These are phyloP conservation scores for Domatiomyces globalis DNA, from an alignment of 2,329 filamentous ascomycete species.

Conservation along the genomic window DNA sequence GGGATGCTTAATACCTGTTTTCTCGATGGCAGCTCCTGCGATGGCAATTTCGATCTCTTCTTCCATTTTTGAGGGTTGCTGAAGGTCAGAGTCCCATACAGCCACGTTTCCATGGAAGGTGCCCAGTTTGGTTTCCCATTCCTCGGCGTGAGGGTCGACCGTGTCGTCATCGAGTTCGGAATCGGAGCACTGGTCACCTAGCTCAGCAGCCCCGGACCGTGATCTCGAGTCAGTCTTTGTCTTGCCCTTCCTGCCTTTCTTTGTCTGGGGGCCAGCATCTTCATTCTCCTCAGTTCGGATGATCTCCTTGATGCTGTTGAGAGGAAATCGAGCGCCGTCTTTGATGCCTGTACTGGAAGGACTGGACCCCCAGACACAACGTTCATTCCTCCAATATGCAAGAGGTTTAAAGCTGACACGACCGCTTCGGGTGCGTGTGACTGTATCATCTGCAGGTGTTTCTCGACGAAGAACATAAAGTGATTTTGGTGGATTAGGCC, in stretches of 20 bases:
- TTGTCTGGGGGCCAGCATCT: slow-evolving; percentile 20
- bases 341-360: slow-evolving; percentile 24
- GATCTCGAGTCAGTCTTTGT: slow-evolving; percentile 15
- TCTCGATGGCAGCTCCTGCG: slow-evolving; percentile 40
- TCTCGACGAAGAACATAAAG: slow-evolving; percentile 39
- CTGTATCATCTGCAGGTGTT: slow-evolving; percentile 38
- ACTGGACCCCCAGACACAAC: slow-evolving; percentile 51
- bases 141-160: slow-evolving; percentile 24
- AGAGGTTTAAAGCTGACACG: slow-evolving; percentile 65
- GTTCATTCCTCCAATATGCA: slow-evolving; percentile 77
- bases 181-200: slow-evolving; percentile 13
- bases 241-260: slow-evolving; percentile 25
- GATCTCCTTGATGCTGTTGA: slow-evolving; percentile 61
- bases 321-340: slow-evolving; percentile 42
- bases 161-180: slow-evolving; percentile 27
- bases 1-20: slow-evolving; percentile 44
- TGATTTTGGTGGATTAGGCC: slow-evolving; percentile 35
- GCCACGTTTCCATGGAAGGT: slow-evolving; percentile 31
- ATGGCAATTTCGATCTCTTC: slow-evolving; percentile 44
- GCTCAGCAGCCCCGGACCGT: slow-evolving; percentile 1
- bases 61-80: slow-evolving; percentile 26
- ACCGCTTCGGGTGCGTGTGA: slow-evolving; percentile 58
- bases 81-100: slow-evolving; percentile 29
- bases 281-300: slow-evolving; percentile 54
- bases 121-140: slow-evolving; percentile 32